Conservation (phyloP, 108 stramenopile genomes). For the Discostella stelligeroides region DNA sequence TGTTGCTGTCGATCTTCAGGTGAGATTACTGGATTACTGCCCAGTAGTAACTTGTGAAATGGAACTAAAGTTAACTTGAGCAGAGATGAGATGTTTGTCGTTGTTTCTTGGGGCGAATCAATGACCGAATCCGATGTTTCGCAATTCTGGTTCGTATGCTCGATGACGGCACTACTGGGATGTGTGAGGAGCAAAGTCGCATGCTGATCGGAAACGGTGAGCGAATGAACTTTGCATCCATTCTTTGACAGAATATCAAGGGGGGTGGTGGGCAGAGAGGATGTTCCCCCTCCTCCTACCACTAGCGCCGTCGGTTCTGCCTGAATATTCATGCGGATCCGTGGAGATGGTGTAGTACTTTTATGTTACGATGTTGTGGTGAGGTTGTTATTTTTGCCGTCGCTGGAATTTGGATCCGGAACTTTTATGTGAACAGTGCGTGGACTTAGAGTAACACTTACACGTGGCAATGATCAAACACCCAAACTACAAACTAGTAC, state of each 20-base stretch:
- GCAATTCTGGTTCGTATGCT: neutral
- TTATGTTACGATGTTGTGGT: too few relatives aligned
- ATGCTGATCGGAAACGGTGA: constrained; percentile 57
- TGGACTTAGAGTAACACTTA: too few relatives aligned
- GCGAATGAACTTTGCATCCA: constrained; percentile 43
- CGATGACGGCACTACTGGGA: neutral
- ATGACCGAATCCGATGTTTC: too few relatives aligned
- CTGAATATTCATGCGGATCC: too few relatives aligned
- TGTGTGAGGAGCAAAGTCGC: constrained; percentile 49
- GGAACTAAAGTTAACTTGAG: constrained; percentile 57
- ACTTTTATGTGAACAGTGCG: too few relatives aligned
- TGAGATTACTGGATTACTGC: constrained; percentile 48
- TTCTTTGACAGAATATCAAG: constrained; percentile 22
- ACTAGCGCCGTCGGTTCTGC: neutral
- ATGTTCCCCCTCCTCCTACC: neutral
- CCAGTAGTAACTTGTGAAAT: constrained; percentile 45
- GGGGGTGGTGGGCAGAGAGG: constrained; percentile 2
- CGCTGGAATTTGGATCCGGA: too few relatives aligned
- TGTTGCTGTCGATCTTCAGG: constrained; percentile 13
- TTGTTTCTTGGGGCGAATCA: neutral
- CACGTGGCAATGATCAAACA: too few relatives aligned
- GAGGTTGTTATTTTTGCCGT: too few relatives aligned
- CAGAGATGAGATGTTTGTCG: constrained; percentile 36
- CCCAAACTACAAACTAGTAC: too few relatives aligned
- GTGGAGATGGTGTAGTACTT: too few relatives aligned